Percentiles rank a stretch among this genome's conserved stretches.
These are phyloP conservation scores for Lasiosphaeria hispida DNA, from an alignment of 495 filamentous ascomycete genomes.

Conservation along the genomic window DNA sequence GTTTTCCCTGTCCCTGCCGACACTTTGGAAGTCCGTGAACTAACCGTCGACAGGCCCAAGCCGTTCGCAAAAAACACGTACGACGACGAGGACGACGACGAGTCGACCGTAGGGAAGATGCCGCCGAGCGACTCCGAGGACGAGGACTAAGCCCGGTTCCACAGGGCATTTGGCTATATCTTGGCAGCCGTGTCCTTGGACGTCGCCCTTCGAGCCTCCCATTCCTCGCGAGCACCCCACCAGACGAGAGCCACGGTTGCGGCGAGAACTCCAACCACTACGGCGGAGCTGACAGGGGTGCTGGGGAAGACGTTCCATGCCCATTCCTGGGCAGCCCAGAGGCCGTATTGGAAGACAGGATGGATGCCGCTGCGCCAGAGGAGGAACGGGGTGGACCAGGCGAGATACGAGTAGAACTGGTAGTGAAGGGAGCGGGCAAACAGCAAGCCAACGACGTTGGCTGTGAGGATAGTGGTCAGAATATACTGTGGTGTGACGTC, in stretches of 20 bases:
- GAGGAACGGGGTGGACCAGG: constrained; percentile 88
- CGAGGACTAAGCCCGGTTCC: constrained; percentile 40
- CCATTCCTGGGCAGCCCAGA: constrained; percentile 90
- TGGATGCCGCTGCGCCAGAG: constrained; percentile 79
- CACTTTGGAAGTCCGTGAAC: not conserved
- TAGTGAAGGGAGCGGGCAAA: constrained; percentile 93
- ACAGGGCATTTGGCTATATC: constrained; percentile 12
- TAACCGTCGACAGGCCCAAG: constrained; percentile 60
- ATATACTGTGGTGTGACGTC: constrained; percentile 71
- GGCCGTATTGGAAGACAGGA: constrained; percentile 63
- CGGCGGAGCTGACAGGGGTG: constrained; percentile 70
- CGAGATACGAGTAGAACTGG: constrained; percentile 93
- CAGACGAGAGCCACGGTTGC: constrained; percentile 62
- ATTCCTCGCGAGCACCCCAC: constrained; percentile 55
- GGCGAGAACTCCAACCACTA: constrained; percentile 70
- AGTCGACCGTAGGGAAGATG: constrained; percentile 78
- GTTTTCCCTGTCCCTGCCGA: constrained; percentile 14
- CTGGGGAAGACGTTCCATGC: constrained; percentile 98
- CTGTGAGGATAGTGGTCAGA: constrained; percentile 72
- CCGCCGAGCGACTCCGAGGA: constrained; percentile 69
- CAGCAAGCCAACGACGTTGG: constrained; percentile 80
- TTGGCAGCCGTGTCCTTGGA: constrained; percentile 25
- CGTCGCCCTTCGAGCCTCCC: constrained; percentile 16
- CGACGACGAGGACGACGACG: constrained; percentile 64
- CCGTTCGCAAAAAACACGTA: constrained; percentile 68